Evolutionary conservation across 129 eudicot genomes (phyloP).

Genomic region (Sambucus nigra): DNA sequence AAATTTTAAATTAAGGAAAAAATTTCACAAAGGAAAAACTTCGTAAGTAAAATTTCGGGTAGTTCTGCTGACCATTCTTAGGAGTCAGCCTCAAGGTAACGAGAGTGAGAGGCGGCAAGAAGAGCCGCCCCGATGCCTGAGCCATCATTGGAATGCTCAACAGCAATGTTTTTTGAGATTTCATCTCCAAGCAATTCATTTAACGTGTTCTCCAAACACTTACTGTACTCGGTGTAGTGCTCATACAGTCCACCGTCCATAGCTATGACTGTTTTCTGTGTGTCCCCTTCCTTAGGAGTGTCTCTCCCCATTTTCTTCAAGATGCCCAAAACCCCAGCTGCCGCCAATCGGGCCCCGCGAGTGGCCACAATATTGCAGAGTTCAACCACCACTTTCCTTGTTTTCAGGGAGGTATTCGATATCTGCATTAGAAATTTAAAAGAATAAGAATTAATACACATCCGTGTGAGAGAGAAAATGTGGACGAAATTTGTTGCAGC

Average conservation of each 20-base stretch:
- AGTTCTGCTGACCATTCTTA: conserved; percentile 5
- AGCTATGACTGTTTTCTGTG: conserved; percentile 54
- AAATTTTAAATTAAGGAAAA: neutral
- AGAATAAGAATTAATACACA: neutral
- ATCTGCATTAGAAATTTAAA: conserved; percentile 30
- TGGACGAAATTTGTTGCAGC: neutral
- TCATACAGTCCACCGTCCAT: conserved; percentile 92
- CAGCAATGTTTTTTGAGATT: conserved; percentile 20
- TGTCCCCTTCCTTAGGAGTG: conserved; percentile 22
- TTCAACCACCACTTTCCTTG: conserved; percentile 59
- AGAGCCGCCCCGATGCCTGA: conserved; percentile 96
- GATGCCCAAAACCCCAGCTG: conserved; percentile 71
- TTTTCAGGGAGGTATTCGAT: conserved; percentile 34
- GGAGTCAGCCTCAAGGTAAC: conserved; percentile 25
- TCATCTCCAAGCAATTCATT: conserved; percentile 56
- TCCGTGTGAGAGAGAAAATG: neutral
- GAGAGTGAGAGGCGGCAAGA: conserved; percentile 88
- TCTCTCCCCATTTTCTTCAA: conserved; percentile 72
- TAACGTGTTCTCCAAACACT: conserved; percentile 63
- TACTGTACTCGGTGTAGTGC: conserved; percentile 66
- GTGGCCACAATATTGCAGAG: conserved; percentile 66
- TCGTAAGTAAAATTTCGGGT: too few species aligned
- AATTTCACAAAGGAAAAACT: too few species aligned
- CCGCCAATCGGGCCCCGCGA: conserved; percentile 86
- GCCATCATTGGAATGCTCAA: conserved; percentile 72